These are phyloP conservation scores for Hydnum rufescens DNA, from an alignment of 768 basidiomycete species.

Conservation along the genomic window DNA sequence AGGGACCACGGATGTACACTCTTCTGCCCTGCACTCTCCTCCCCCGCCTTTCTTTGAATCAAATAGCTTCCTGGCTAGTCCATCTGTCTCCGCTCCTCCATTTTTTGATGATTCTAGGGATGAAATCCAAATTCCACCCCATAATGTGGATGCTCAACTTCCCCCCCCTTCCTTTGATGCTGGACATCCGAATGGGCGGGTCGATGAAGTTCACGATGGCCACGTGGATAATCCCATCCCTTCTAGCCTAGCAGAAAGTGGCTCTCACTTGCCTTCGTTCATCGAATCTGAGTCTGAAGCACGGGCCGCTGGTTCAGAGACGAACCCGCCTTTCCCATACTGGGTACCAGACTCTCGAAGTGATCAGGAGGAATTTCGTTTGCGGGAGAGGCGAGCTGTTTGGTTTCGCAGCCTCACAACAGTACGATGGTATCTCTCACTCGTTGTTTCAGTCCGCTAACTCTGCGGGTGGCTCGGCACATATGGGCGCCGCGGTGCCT, in stretches of 20 bases:
- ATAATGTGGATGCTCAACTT: neutral
- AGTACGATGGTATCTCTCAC: conserved; percentile 67
- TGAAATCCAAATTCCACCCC: neutral
- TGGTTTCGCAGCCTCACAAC: conserved; percentile 48
- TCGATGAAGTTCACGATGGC: too few species aligned
- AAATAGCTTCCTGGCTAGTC: conserved; percentile 25
- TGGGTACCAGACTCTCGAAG: neutral
- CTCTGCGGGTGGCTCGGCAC: conserved; percentile 43
- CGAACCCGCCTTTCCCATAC: conserved; percentile 12
- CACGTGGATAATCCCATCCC: too few species aligned
- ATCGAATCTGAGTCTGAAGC: conserved; percentile 56
- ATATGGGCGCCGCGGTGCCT: conserved; percentile 59
- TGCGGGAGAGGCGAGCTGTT: conserved; percentile 57
- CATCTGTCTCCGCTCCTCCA: conserved; percentile 19
- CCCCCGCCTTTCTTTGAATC: conserved; percentile 11
- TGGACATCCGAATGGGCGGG: neutral
- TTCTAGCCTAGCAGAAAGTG: too few species aligned
- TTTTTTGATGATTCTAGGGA: neutral
- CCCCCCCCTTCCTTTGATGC: neutral
- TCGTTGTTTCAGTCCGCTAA: conserved; percentile 21
- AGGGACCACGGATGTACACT: neutral
- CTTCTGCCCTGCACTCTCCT: conserved; percentile 18
- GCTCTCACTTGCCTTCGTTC: conserved; percentile 42
- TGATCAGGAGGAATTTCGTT: conserved; percentile 7
- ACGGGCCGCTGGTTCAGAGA: conserved; percentile 15